Evolutionary conservation across 176 grass and related monocot species (phyloP).

Genomic region (Phoenix dactylifera): DNA sequence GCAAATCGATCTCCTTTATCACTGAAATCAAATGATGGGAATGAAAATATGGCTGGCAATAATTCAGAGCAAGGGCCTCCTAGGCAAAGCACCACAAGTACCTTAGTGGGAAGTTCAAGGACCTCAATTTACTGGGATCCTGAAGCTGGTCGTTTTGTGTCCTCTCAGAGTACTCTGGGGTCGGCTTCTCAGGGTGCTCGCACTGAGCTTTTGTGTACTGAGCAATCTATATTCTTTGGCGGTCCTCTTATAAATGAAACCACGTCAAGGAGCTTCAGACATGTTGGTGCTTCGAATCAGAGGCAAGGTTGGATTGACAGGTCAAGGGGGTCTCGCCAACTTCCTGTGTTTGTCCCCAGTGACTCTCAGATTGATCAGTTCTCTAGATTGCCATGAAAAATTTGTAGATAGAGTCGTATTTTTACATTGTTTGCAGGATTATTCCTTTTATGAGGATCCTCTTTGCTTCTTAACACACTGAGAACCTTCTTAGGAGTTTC

Average conservation of each 20-base stretch:
- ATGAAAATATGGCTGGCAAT: conserved; percentile 9
- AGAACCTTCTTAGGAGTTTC: too few species aligned
- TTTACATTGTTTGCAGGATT: too few species aligned
- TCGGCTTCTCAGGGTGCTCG: conserved; percentile 31
- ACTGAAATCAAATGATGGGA: conserved; percentile 22
- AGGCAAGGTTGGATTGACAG: conserved; percentile 5
- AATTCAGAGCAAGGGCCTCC: conserved; percentile 15
- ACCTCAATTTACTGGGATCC: conserved; percentile 19
- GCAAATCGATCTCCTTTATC: conserved; percentile 60
- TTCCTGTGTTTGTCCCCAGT: conserved; percentile 67
- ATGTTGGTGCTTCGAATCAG: conserved; percentile 41
- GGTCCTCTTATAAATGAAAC: conserved; percentile 38
- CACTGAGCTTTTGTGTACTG: conserved; percentile 25
- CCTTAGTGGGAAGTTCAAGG: conserved; percentile 22
- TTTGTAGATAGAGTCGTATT: background rate
- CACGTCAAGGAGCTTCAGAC: conserved; percentile 56
- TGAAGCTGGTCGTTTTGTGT: conserved; percentile 20
- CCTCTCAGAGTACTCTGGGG: conserved; percentile 24
- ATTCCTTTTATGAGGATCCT: too few species aligned
- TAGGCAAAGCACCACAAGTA: conserved; percentile 18
- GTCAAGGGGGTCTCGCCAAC: conserved; percentile 43
- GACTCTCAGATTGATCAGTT: conserved; percentile 46
- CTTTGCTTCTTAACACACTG: too few species aligned
- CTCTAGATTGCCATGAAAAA: conserved; percentile 44
- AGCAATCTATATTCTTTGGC: conserved; percentile 17